A percentile compares a stretch with the other conserved stretches of the same genome.
Evolutionary conservation across 2,329 filamentous ascomycete genomes (phyloP).

Genomic region (Curvularia sp.): DNA sequence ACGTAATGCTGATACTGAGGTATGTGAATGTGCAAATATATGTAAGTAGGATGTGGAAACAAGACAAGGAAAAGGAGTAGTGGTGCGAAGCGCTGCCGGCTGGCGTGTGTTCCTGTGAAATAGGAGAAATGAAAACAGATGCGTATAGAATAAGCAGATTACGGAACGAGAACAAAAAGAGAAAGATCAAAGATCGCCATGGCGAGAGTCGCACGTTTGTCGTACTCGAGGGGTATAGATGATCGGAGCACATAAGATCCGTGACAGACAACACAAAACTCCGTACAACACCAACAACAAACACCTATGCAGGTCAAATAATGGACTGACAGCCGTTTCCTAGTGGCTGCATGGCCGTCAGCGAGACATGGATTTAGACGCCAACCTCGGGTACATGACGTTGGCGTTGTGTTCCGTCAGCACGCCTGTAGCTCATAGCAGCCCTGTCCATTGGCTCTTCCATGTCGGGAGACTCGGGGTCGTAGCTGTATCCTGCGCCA

Average conservation of each 20-base stretch:
- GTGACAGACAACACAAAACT: slow-evolving; percentile 20
- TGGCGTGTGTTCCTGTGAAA: slow-evolving; percentile 8
- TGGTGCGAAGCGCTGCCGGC: slow-evolving; percentile 6
- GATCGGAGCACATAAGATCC: slow-evolving; percentile 25
- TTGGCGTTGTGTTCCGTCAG: slow-evolving; percentile 54
- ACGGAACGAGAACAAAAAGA: neutral
- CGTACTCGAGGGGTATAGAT: slow-evolving; percentile 31
- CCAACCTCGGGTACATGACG: slow-evolving; percentile 48
- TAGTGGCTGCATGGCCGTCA: slow-evolving; percentile 17
- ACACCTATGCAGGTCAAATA: slow-evolving; percentile 3
- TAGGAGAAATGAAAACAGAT: neutral
- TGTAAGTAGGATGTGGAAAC: neutral
- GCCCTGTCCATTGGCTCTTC: slow-evolving; percentile 50
- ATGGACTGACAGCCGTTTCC: slow-evolving; percentile 2
- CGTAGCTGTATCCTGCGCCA: slow-evolving; percentile 43
- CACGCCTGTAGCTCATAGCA: slow-evolving; percentile 57
- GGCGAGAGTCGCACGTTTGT: slow-evolving; percentile 22
- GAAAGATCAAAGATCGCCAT: slow-evolving; percentile 8
- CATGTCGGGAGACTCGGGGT: slow-evolving; percentile 50
- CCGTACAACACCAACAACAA: slow-evolving; percentile 27
- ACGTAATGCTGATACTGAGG: neutral
- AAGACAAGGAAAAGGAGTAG: slow-evolving; percentile 4
- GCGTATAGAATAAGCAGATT: neutral
- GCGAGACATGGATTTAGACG: slow-evolving; percentile 25
- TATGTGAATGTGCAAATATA: slow-evolving; percentile 9